Evolutionary conservation across 176 grass and related monocot genomes (phyloP), one percentile per base, ranked within the genome.

Genomic region (Guadua angustifolia): DNA sequence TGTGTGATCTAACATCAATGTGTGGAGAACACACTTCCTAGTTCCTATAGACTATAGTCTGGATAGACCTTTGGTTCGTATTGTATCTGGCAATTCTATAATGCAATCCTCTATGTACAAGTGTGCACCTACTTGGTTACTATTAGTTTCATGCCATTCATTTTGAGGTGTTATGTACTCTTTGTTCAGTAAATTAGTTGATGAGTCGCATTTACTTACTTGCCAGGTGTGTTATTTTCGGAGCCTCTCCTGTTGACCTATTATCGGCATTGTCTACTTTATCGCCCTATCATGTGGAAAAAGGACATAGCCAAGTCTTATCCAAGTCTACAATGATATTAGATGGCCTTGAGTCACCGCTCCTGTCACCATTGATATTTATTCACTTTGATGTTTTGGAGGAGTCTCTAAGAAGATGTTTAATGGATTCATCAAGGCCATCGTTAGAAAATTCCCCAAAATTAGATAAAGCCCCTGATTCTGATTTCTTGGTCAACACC

Each of bases 401-500:
- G 29, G 51, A 55, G 26, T 74, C 52, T 58, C 33, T n/a, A 18
- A 7, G 69, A 18, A 7, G 60, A 79, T 62, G 22, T 88, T 32
- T 59, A 17, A n/a, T 29, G 9, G 57, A 42, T 73, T 39, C 71
- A 64, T 59, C 60, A 39, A 69, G 13, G 36, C 13, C 26, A 14
- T 19, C n/a, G 32, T 9, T 42, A 25, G 24, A 72, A 58, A n/a
- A 25, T 14, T 29, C 25, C 26, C 44, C 16, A 63, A 19, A 52
- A 58, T 51, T 75, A 68, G 75, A 72, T 39, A 84, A 89, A 40
- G 22, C 69, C 44, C 47, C 75, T 22, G 32, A 29, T 51, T 66
- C 71, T 39, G 85, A 77, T 85, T 88, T 88, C 40, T 77, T 73
- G 66, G 82, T 85, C 21, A 80, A 76, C 52, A 50, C 71, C 24